Evolutionary conservation across 805 yeast species (phyloP), one percentile per base, ranked within the genome.

Genomic region (Candida arabinofermentans): DNA sequence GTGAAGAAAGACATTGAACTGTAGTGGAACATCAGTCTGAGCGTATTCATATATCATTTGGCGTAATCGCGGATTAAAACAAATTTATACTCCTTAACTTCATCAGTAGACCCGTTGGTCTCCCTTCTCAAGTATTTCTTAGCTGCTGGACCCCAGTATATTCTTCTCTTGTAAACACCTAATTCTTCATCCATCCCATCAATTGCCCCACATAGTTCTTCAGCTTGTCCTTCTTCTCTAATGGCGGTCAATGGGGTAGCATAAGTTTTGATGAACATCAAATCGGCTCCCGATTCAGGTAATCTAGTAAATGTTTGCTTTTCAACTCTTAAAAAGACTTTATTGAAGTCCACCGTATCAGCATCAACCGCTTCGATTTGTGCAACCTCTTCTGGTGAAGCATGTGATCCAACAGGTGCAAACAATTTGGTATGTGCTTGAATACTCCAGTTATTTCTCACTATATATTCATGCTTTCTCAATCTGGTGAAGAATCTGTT

Each of bases 141-240:
- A 0, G 78, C 81, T 0, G 90, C 83, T 1, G 75, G 76, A 0
- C 89, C 87, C 89, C 93, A 85, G 48, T 69, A 79, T 2, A 71
- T 71, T 24, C 77, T 70, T 43, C 77, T 70, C 59, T 86, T 86
- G 64, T 86, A 86, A 22, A 65, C 64, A 1, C 79, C 78, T 42
- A 84, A 59, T 21, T 67, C 75, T 3, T 67, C 77, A 8, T 83
- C 82, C 55, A 85, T 70, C 0, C 80, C 83, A 18, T 74, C 73
- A 27, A 86, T 75, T 2, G 89, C 87, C 8, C 77, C 81, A 35
- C 70, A 65, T 17, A 86, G 61, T 16, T 79, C 72, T n/a, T 71
- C 74, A 2, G 53, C 59, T 27, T 43, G 47, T 22, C 75, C 70
- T 50, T 72, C 79, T 7, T 60, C 62, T 50, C 72, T 64, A 32